Evolutionary conservation across 2,329 filamentous ascomycete species (phyloP).

Genomic region (Diaporthe citrichinensis): DNA sequence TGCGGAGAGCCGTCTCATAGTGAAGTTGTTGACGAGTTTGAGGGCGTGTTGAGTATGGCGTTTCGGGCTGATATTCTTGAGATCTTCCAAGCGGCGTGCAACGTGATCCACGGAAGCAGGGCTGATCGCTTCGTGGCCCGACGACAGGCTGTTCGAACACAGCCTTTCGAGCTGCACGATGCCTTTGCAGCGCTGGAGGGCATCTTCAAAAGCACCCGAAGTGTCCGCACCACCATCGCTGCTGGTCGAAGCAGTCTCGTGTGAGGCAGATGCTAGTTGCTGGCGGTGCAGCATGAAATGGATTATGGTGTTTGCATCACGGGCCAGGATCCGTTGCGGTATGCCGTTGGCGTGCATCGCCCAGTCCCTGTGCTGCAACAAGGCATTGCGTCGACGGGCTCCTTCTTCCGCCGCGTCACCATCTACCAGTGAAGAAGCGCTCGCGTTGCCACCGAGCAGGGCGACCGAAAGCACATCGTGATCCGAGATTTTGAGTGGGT

Average conservation of each 20-base stretch:
- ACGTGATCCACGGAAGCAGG: slow-evolving; percentile 18
- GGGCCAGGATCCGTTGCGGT: slow-evolving; percentile 41
- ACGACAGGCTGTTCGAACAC: slow-evolving; percentile 40
- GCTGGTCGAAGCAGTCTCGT: not conserved
- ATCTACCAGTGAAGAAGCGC: not conserved
- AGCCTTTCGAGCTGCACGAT: slow-evolving; percentile 47
- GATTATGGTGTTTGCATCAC: slow-evolving; percentile 42
- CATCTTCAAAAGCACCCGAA: slow-evolving; percentile 29
- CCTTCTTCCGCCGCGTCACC: not conserved
- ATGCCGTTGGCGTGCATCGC: slow-evolving; percentile 48
- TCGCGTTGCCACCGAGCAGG: slow-evolving; percentile 20
- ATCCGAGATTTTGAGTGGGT: slow-evolving; percentile 25
- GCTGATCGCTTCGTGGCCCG: not conserved
- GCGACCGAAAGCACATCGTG: slow-evolving; percentile 35
- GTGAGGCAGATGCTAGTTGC: slow-evolving; percentile 16
- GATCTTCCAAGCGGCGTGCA: not conserved
- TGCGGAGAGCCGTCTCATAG: slow-evolving; percentile 50
- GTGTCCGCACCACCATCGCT: not conserved
- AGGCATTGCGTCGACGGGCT: not conserved
- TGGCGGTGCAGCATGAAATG: slow-evolving; percentile 49
- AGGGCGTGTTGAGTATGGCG: slow-evolving; percentile 44
- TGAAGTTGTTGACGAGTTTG: slow-evolving; percentile 58
- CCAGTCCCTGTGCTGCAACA: not conserved
- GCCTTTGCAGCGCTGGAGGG: slow-evolving; percentile 37
- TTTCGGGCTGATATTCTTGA: not conserved